phyloP scores from a whole-genome alignment of 768 basidiomycete species.

The Fibroporia radiculosa region DNA sequence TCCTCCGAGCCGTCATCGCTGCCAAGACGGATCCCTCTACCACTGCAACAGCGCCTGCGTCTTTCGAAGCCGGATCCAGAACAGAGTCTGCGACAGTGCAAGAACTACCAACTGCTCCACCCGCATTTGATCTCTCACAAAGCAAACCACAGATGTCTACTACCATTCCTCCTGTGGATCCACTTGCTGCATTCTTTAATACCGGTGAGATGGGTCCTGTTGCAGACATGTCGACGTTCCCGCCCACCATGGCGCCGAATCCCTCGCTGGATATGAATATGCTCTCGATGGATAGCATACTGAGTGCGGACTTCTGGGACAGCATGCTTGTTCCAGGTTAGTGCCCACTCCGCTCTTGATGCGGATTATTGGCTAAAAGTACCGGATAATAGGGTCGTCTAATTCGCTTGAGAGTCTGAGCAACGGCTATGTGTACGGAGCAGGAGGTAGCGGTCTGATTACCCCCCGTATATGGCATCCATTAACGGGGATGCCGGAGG shows the following conservation, averaged over 20 bases:
- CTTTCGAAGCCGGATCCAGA: not conserved
- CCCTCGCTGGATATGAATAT: constrained; percentile 34
- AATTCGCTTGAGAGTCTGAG: constrained; percentile 77
- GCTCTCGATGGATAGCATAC: constrained; percentile 77
- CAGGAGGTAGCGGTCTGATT: constrained; percentile 77
- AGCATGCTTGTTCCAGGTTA: constrained; percentile 78
- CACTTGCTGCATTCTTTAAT: constrained; percentile 57
- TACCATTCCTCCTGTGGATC: constrained; percentile 4
- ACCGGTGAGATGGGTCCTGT: constrained; percentile 82
- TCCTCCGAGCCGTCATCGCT: constrained; percentile 71
- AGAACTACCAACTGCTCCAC: constrained; percentile 8
- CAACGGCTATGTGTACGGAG: constrained; percentile 81
- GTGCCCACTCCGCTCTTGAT: constrained; percentile 19
- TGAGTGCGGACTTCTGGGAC: constrained; percentile 81
- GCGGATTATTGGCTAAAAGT: constrained; percentile 5
- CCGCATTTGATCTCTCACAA: constrained; percentile 1
- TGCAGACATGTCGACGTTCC: constrained; percentile 76
- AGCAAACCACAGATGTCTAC: not conserved
- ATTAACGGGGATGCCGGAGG: constrained; percentile 39
- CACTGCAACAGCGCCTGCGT: constrained; percentile 4
- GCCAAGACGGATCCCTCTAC: constrained; percentile 30
- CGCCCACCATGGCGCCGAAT: constrained; percentile 72
- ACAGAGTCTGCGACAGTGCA: constrained; percentile 1
- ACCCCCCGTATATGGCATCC: constrained; percentile 63
- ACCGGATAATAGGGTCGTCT: constrained; percentile 49